Conservation (phyloP, 441 rosid species). For the Melastoma candidum region DNA sequence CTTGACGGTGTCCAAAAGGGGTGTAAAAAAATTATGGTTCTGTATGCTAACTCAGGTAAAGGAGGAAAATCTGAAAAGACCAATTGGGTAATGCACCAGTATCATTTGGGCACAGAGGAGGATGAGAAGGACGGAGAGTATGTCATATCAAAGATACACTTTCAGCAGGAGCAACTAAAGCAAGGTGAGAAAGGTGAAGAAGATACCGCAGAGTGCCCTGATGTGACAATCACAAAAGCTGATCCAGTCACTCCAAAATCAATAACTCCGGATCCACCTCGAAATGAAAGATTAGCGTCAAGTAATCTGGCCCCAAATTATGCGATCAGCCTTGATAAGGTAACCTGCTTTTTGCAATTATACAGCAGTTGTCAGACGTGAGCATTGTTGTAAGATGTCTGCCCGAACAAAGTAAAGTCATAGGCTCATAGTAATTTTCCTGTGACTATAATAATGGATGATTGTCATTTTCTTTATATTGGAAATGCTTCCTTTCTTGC, state of each 20-base stretch:
- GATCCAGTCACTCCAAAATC: conserved; percentile 75
- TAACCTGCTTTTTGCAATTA: conserved; percentile 16
- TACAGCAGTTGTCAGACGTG: not conserved
- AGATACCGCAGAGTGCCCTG: conserved; percentile 32
- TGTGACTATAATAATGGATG: no score
- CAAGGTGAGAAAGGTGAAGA: conserved; percentile 50
- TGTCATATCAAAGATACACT: conserved; percentile 73
- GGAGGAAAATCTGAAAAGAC: conserved; percentile 80
- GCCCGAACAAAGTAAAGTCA: no score
- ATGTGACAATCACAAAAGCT: conserved; percentile 27
- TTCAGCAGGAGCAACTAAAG: conserved; percentile 49
- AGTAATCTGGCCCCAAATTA: conserved; percentile 27
- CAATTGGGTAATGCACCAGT: conserved; percentile 97
- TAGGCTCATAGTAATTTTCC: no score
- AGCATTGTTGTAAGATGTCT: no score
- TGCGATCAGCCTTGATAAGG: conserved; percentile 29
- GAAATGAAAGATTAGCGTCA: conserved; percentile 26
- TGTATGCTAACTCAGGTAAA: conserved; percentile 33
- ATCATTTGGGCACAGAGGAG: conserved; percentile 79
- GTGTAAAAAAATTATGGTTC: conserved; percentile 90
- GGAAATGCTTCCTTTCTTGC: no score
- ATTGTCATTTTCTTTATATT: no score
- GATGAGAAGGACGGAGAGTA: conserved; percentile 78
- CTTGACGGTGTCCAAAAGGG: conserved; percentile 73
- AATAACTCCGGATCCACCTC: conserved; percentile 56